Conservation (phyloP, 2,329 filamentous ascomycete genomes). For the Exophiala mesophila region DNA sequence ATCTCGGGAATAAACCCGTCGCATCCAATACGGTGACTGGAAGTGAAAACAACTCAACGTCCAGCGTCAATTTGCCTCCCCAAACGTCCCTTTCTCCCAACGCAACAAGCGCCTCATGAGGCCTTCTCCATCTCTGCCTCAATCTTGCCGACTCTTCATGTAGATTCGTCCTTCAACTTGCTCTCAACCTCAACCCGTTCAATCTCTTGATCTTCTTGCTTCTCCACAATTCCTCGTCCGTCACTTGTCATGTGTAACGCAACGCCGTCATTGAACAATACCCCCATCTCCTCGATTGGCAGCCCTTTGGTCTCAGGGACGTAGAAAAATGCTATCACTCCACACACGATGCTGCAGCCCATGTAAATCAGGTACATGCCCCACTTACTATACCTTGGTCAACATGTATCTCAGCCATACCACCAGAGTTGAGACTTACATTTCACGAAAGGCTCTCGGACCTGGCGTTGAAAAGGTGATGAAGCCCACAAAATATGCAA, state of each 20-base stretch:
- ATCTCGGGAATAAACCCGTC: too few species aligned
- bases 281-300: slow-evolving; percentile 36
- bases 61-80: too few species aligned
- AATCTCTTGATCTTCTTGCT: slow-evolving; percentile 4
- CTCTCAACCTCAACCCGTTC: background rate
- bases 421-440: slow-evolving; percentile 6
- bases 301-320: slow-evolving; percentile 31
- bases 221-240: slow-evolving; percentile 13
- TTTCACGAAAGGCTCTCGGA: slow-evolving; percentile 11
- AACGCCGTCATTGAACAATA: slow-evolving; percentile 27
- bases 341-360: slow-evolving; percentile 6
- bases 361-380: slow-evolving; percentile 28
- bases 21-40: too few species aligned
- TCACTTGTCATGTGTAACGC: slow-evolving; percentile 12
- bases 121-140: too few species aligned
- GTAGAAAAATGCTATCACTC: slow-evolving; percentile 13
- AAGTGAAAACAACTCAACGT: too few species aligned
- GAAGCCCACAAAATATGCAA: slow-evolving; percentile 14
- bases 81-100: too few species aligned
- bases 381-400: slow-evolving; percentile 6
- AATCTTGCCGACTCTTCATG: too few species aligned
- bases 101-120: too few species aligned
- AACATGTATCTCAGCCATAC: background rate
- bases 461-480: slow-evolving; percentile 16
- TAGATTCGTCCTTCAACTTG: too few species aligned